Percentiles rank a stretch among this genome's conserved stretches.
These are phyloP conservation scores for Rosa multiflora DNA, from an alignment of 306 rosid species.

Conservation along the genomic window DNA sequence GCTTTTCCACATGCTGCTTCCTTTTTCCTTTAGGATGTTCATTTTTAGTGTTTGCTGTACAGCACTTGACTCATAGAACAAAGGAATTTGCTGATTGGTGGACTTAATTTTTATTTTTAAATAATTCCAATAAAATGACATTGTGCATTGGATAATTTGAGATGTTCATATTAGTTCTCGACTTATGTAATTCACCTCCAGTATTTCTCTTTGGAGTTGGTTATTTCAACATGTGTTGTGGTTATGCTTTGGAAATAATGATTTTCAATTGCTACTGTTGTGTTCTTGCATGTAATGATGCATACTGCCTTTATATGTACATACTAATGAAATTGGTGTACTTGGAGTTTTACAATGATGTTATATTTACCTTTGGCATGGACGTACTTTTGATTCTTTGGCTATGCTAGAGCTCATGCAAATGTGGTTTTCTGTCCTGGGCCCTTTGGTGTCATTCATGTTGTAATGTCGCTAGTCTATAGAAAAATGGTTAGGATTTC, in stretches of 20 bases:
- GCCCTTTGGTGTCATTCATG: background rate
- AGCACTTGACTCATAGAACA: slow-evolving; percentile 51
- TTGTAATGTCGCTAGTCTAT: background rate
- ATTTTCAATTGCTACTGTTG: background rate
- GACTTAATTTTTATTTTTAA: slow-evolving; percentile 25
- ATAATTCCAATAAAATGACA: slow-evolving; percentile 20
- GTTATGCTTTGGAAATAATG: background rate
- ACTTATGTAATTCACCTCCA: background rate
- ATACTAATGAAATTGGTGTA: background rate
- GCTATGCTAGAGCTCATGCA: background rate
- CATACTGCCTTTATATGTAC: background rate
- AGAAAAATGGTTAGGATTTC: background rate
- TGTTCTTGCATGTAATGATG: background rate
- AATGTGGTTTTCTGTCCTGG: background rate
- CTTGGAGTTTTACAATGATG: background rate
- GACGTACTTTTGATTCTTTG: background rate
- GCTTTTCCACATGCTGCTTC: slow-evolving; percentile 29
- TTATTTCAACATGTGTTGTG: background rate
- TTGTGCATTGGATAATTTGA: background rate
- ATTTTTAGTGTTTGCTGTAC: slow-evolving; percentile 58
- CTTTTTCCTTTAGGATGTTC: slow-evolving; percentile 36
- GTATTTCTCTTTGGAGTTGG: background rate
- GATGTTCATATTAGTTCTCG: background rate
- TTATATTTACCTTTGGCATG: background rate
- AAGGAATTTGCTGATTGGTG: slow-evolving; percentile 42